Evolutionary conservation across 257 asterid species (phyloP).

Genomic region (Asclepias syriaca): DNA sequence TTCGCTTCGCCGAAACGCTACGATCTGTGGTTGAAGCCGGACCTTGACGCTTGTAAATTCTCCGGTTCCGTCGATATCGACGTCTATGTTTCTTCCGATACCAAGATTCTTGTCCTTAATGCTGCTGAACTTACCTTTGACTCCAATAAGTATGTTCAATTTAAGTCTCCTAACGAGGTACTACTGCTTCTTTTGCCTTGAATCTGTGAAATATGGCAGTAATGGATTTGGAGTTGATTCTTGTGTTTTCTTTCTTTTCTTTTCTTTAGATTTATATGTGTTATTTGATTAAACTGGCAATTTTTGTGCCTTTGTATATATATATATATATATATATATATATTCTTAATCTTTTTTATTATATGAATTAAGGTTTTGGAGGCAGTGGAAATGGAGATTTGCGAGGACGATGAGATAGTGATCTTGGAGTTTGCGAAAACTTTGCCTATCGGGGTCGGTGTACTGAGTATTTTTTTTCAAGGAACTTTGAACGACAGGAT

Average conservation of each 20-base stretch:
- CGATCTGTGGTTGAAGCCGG: conserved; percentile 77
- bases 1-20: conserved; percentile 78
- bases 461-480: conserved; percentile 55
- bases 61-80: conserved; percentile 66
- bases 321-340: no score
- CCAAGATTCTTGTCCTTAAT: conserved; percentile 78
- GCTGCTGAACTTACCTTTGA: conserved; percentile 70
- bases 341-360: background rate
- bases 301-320: background rate
- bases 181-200: background rate
- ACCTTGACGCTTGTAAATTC: conserved; percentile 76
- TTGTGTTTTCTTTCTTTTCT: no score
- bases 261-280: background rate
- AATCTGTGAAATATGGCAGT: background rate
- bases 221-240: background rate
- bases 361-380: conserved; percentile 21
- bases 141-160: conserved; percentile 47
- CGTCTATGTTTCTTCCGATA: conserved; percentile 55
- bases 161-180: conserved; percentile 49
- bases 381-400: conserved; percentile 50
- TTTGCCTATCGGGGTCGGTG: conserved; percentile 68
- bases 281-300: background rate
- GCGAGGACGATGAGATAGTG: conserved; percentile 65
- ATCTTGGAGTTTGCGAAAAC: conserved; percentile 65
- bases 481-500: conserved; percentile 88